Evolutionary conservation across 1,284 basidiomycete genomes (phyloP).

Genomic region (Heterobasidion parviporum): DNA sequence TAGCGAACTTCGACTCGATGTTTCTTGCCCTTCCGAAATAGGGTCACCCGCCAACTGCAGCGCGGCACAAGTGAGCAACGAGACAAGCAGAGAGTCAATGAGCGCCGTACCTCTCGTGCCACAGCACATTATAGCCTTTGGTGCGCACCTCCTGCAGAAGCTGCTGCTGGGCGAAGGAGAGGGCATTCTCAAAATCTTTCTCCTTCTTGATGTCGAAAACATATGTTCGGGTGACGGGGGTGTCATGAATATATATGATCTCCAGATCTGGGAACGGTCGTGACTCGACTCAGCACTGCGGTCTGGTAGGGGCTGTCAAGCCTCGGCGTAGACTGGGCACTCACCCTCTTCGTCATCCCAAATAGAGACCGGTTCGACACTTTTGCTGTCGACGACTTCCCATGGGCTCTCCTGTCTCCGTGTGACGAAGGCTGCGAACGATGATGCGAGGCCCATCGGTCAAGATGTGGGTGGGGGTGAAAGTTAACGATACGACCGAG

Average conservation of each 20-base stretch:
- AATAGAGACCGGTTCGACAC: constrained; percentile 54
- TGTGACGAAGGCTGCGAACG: constrained; percentile 9
- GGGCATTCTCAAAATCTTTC: constrained; percentile 38
- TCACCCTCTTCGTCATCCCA: constrained; percentile 58
- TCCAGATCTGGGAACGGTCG: constrained; percentile 41
- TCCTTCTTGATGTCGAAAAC: constrained; percentile 42
- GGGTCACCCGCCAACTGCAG: constrained; percentile 58
- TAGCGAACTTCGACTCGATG: constrained; percentile 64
- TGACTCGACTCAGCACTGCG: neutral
- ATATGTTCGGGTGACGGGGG: constrained; percentile 50
- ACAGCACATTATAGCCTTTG: constrained; percentile 52
- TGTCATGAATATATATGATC: constrained; percentile 40
- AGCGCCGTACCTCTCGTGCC: constrained; percentile 54
- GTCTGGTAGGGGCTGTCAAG: neutral
- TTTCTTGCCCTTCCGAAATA: constrained; percentile 50
- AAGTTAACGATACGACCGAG: neutral
- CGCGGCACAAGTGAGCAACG: constrained; percentile 6
- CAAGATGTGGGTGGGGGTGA: neutral
- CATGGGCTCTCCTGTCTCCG: constrained; percentile 26
- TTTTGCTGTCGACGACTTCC: constrained; percentile 66
- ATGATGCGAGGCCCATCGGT: constrained; percentile 11
- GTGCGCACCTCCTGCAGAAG: constrained; percentile 47
- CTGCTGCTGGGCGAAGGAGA: constrained; percentile 56
- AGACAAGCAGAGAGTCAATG: neutral
- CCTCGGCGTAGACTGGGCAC: constrained; percentile 12